These are phyloP conservation scores for Erodium maritimum DNA, from an alignment of 345 rosid genomes.

Conservation along the genomic window DNA sequence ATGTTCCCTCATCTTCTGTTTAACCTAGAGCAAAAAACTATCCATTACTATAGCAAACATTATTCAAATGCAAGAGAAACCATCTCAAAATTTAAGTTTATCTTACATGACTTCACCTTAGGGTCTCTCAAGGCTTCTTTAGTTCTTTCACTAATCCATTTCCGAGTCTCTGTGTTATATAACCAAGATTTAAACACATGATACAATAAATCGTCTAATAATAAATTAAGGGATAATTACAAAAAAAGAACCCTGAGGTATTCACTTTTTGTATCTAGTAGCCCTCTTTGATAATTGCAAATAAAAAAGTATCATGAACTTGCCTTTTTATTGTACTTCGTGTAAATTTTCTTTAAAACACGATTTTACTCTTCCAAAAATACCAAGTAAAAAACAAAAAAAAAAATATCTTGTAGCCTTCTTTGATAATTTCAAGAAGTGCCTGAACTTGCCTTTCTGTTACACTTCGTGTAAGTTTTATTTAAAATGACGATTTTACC, in stretches of 20 bases:
- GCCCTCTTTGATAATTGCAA: neutral
- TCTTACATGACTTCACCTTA: conserved; percentile 92
- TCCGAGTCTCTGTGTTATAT: conserved; percentile 47
- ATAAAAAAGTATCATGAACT: neutral
- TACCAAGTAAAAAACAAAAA: no score
- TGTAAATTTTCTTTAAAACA: no score
- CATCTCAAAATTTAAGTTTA: conserved; percentile 18
- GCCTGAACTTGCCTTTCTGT: no score
- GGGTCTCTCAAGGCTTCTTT: conserved; percentile 75
- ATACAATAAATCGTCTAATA: neutral
- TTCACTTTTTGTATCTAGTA: no score
- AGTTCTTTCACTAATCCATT: conserved; percentile 70
- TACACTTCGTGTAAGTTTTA: no score
- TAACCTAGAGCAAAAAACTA: conserved; percentile 29
- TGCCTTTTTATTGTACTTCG: no score
- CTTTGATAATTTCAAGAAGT: no score
- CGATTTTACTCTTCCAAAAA: no score
- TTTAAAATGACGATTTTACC: no score
- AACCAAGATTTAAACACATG: conserved; percentile 4
- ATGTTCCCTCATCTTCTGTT: conserved; percentile 61
- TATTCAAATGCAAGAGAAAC: neutral
- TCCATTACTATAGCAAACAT: neutral
- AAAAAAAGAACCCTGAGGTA: neutral
- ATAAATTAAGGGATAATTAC: neutral
- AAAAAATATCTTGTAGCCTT: no score